Conservation (phyloP, 1,284 basidiomycete genomes). For the Xerocomus cyaneibrunnescens region DNA sequence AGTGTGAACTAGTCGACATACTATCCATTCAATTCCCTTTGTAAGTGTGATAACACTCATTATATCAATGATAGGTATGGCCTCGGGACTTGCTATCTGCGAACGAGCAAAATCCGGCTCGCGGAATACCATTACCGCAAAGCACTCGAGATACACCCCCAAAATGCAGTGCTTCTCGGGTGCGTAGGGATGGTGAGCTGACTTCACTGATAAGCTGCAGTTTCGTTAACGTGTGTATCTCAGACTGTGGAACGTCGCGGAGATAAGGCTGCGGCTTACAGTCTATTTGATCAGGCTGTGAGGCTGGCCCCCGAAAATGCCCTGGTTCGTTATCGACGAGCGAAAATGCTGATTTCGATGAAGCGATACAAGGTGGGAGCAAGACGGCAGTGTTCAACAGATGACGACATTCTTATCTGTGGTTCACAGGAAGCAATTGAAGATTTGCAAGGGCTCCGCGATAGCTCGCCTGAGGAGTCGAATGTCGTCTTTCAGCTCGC, state of each 20-base stretch:
- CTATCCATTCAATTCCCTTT: neutral
- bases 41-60: conserved; percentile 25
- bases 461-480: conserved; percentile 86
- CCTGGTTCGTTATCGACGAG: conserved; percentile 87
- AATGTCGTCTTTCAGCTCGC: conserved; percentile 96
- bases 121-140: conserved; percentile 94
- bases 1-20: conserved; percentile 28
- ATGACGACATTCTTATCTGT: conserved; percentile 31
- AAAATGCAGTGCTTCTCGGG: conserved; percentile 86
- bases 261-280: conserved; percentile 70
- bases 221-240: conserved; percentile 24
- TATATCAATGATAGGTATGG: conserved; percentile 73
- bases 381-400: conserved; percentile 6
- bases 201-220: conserved; percentile 23
- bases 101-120: conserved; percentile 85
- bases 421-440: conserved; percentile 66
- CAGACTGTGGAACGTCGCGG: conserved; percentile 84
- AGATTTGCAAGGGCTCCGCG: conserved; percentile 77
- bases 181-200: conserved; percentile 82
- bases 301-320: conserved; percentile 78
- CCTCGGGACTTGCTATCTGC: conserved; percentile 90
- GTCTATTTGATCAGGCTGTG: conserved; percentile 77
- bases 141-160: conserved; percentile 86
- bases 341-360: conserved; percentile 82
- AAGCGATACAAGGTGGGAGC: conserved; percentile 74